A percentile compares a stretch with the other conserved stretches of the same genome.
phyloP scores from a whole-genome alignment of 2,329 filamentous ascomycete genomes.

The Apiospora arundinis region DNA sequence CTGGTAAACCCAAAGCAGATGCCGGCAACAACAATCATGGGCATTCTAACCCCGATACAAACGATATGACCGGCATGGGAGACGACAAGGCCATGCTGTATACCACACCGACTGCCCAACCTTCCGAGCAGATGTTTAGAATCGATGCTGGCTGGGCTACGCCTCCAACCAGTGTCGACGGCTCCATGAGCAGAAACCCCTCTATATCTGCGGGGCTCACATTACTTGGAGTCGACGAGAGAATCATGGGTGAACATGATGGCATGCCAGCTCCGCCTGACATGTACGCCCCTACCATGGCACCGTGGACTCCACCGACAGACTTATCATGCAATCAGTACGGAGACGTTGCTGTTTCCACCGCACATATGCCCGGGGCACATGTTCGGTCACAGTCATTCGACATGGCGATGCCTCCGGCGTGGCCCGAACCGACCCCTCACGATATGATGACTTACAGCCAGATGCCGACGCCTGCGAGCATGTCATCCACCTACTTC shows the following conservation, averaged over 20 bases:
- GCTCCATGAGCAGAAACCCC: constrained; percentile 41
- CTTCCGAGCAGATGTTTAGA: constrained; percentile 42
- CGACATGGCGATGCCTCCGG: constrained; percentile 41
- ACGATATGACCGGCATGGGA: constrained; percentile 32
- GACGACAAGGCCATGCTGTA: constrained; percentile 42
- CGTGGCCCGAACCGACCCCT: constrained; percentile 38
- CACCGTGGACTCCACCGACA: constrained; percentile 47
- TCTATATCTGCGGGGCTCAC: constrained; percentile 44
- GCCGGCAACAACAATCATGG: constrained; percentile 29
- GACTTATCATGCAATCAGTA: constrained; percentile 43
- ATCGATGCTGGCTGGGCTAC: constrained; percentile 48
- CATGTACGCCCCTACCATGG: constrained; percentile 44
- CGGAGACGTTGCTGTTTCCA: constrained; percentile 40
- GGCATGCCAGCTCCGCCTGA: constrained; percentile 38
- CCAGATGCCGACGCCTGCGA: constrained; percentile 44
- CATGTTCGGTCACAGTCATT: constrained; percentile 45
- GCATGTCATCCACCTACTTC: constrained; percentile 45
- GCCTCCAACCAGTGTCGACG: constrained; percentile 44
- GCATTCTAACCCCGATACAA: constrained; percentile 30
- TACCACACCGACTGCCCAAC: constrained; percentile 31
- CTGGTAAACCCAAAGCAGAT: constrained; percentile 55
- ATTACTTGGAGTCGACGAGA: constrained; percentile 40
- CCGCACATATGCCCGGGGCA: constrained; percentile 35
- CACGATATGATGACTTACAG: constrained; percentile 43
- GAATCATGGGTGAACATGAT: constrained; percentile 31